These are phyloP conservation scores for Phlebiopsis gigantea DNA, from an alignment of 768 basidiomycete species.

Conservation along the genomic window DNA sequence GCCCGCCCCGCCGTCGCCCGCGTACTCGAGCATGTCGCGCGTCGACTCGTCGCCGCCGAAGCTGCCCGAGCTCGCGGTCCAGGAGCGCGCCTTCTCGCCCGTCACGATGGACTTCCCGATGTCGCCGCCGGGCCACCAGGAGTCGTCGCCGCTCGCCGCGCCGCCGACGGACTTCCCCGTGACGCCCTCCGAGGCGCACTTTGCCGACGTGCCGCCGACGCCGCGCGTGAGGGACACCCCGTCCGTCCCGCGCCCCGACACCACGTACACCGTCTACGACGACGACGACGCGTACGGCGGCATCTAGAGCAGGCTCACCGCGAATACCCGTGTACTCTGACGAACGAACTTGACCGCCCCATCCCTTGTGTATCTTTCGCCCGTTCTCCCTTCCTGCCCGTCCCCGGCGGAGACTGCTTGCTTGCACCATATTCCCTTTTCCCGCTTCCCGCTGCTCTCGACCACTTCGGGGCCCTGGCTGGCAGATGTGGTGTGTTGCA, in stretches of 20 bases:
- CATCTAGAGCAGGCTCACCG: constrained; percentile 32
- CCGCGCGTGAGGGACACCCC: constrained; percentile 10
- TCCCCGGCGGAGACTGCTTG: not conserved
- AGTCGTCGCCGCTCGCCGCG: constrained; percentile 23
- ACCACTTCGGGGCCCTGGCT: not conserved
- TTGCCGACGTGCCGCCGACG: constrained; percentile 7
- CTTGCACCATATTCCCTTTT: not conserved
- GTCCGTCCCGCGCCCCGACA: constrained; percentile 37
- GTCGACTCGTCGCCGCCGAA: constrained; percentile 46
- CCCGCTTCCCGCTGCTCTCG: not conserved
- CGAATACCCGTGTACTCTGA: not conserved
- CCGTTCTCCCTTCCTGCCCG: not conserved
- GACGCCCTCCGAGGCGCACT: constrained; percentile 14
- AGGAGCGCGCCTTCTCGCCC: constrained; percentile 38
- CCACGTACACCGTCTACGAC: constrained; percentile 49
- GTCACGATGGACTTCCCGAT: constrained; percentile 25
- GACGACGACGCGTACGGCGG: constrained; percentile 68
- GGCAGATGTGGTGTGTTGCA: not conserved
- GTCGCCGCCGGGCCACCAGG: constrained; percentile 12
- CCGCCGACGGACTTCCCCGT: constrained; percentile 16
- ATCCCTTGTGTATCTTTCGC: not conserved
- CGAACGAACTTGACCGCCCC: not conserved
- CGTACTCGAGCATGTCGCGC: constrained; percentile 32
- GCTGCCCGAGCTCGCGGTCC: constrained; percentile 47
- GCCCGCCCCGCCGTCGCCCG: constrained; percentile 25